phyloP scores from a whole-genome alignment of 495 filamentous ascomycete genomes.

The Schizothecium vesticola region DNA sequence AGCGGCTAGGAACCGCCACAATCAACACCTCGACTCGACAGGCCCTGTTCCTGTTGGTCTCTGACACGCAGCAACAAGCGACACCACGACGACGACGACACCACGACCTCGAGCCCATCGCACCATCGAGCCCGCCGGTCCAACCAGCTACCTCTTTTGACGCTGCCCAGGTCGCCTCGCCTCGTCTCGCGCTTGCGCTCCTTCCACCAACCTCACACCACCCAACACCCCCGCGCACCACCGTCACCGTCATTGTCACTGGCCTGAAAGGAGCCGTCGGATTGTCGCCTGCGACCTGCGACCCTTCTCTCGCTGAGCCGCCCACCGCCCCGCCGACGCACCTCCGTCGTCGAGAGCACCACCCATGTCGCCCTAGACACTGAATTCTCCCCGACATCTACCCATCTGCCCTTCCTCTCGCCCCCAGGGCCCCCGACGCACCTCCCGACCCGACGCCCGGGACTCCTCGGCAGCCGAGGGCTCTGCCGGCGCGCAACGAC shows the following conservation, averaged over 20 bases:
- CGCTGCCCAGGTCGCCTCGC: background rate
- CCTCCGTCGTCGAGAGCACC: background rate
- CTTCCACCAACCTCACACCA: background rate
- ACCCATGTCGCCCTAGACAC: conserved; percentile 14
- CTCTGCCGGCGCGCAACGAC: conserved; percentile 20
- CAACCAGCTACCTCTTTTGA: background rate
- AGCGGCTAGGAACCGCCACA: conserved; percentile 21
- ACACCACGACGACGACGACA: background rate
- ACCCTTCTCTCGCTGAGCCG: background rate
- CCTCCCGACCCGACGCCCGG: background rate
- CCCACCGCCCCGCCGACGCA: background rate
- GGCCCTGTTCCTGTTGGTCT: background rate
- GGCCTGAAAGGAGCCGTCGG: background rate
- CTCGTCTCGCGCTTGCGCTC: background rate
- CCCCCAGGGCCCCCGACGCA: background rate
- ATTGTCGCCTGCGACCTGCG: background rate
- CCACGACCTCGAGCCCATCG: background rate
- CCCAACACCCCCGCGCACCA: background rate
- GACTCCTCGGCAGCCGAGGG: background rate
- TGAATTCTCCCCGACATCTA: background rate
- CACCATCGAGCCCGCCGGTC: background rate
- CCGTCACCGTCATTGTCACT: background rate
- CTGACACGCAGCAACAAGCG: background rate
- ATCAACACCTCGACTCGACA: conserved; percentile 12
- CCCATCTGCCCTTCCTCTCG: background rate